A percentile compares a stretch with the other conserved stretches of the same genome.
These are phyloP conservation scores for Pleurotus tuoliensis DNA, from an alignment of 768 basidiomycete species.

Conservation along the genomic window DNA sequence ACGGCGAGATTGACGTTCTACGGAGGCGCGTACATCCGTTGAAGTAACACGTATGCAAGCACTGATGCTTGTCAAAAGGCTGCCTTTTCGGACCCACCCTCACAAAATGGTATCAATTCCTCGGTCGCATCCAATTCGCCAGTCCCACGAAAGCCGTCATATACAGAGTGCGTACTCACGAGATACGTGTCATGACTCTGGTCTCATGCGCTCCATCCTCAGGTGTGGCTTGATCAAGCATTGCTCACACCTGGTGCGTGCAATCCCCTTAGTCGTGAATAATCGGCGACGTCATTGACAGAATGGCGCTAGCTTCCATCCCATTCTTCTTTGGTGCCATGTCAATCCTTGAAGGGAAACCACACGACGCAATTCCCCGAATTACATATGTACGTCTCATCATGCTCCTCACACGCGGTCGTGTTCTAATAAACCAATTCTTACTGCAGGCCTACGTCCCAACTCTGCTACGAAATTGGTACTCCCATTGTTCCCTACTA, in stretches of 20 bases:
- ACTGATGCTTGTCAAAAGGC: slow-evolving; percentile 29
- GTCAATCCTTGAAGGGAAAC: slow-evolving; percentile 78
- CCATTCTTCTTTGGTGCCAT: slow-evolving; percentile 65
- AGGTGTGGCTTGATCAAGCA: slow-evolving; percentile 84
- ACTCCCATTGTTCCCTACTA: not conserved
- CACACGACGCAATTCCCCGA: slow-evolving; percentile 41
- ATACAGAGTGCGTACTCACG: slow-evolving; percentile 47
- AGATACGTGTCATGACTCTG: not conserved
- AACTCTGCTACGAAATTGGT: slow-evolving; percentile 78
- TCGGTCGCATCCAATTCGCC: slow-evolving; percentile 68
- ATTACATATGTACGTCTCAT: slow-evolving; percentile 34
- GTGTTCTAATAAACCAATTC: not conserved
- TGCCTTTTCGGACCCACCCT: slow-evolving; percentile 77
- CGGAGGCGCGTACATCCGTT: slow-evolving; percentile 47
- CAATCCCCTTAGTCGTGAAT: not conserved
- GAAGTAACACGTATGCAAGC: not conserved
- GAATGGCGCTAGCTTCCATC: slow-evolving; percentile 31
- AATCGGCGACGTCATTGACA: not conserved
- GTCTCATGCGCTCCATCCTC: slow-evolving; percentile 7
- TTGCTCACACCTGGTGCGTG: slow-evolving; percentile 64
- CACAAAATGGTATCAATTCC: slow-evolving; percentile 76
- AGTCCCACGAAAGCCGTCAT: slow-evolving; percentile 54
- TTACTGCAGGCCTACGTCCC: slow-evolving; percentile 57
- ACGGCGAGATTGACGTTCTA: slow-evolving; percentile 68
- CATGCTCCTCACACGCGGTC: not conserved